phyloP scores from a whole-genome alignment of 1,284 basidiomycete genomes.

The Cystobasidium sp. region DNA sequence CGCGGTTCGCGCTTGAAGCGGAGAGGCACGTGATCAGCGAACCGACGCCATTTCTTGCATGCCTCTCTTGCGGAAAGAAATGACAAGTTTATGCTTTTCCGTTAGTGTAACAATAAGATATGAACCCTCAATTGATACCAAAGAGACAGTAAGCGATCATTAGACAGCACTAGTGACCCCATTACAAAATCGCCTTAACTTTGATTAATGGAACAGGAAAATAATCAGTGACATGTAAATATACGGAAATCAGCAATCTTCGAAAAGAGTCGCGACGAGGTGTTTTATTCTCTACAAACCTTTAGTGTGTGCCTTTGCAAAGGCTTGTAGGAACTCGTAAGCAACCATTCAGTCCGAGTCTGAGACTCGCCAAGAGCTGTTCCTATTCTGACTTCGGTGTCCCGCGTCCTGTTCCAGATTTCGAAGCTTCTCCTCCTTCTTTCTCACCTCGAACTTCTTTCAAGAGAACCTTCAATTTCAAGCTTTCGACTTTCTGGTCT shows the following conservation, averaged over 20 bases:
- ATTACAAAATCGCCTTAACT: background rate
- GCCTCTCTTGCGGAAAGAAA: background rate
- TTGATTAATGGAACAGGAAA: background rate
- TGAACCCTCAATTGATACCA: background rate
- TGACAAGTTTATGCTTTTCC: background rate
- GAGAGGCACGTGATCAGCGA: constrained; percentile 6
- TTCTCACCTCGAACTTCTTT: background rate
- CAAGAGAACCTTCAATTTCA: background rate
- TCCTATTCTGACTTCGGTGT: background rate
- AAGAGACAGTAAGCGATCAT: background rate
- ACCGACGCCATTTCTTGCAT: background rate
- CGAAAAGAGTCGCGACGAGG: background rate
- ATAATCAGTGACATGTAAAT: background rate
- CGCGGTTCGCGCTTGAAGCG: constrained; percentile 10
- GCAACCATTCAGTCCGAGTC: background rate
- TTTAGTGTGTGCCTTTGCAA: background rate
- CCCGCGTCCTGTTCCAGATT: background rate
- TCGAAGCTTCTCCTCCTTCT: background rate
- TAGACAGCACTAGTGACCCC: no score
- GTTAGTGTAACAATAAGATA: background rate
- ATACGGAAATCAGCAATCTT: background rate
- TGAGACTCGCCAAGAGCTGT: background rate
- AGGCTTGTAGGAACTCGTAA: no score
- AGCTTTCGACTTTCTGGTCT: background rate
- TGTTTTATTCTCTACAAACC: background rate